Percentiles rank a stretch among this genome's conserved stretches.
Conservation (phyloP, 768 basidiomycete genomes). For the Ramaria sp. region DNA sequence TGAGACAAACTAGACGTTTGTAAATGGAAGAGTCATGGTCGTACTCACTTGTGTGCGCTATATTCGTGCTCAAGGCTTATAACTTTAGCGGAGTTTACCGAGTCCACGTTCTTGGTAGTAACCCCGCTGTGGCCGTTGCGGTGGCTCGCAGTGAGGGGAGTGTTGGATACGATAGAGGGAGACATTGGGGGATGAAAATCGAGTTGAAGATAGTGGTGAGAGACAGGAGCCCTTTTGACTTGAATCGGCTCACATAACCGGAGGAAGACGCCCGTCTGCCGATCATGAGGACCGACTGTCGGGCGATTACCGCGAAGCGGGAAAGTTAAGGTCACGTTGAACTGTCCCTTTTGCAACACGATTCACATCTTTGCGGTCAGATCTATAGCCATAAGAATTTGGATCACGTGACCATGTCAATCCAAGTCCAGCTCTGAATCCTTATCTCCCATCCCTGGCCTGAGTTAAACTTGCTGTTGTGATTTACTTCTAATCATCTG, state of each 20-base stretch:
- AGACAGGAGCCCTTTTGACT: background rate
- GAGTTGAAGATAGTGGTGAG: constrained; percentile 1
- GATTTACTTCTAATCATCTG: too few relatives aligned
- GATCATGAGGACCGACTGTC: background rate
- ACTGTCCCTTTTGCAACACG: background rate
- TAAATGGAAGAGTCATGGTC: background rate
- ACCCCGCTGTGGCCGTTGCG: background rate
- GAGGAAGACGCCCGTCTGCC: background rate
- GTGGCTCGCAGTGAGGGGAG: background rate
- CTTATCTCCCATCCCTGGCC: too few relatives aligned
- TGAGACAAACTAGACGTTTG: background rate
- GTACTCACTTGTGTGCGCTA: constrained; percentile 81
- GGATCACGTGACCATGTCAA: too few relatives aligned
- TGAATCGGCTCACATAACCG: background rate
- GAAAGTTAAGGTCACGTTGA: background rate
- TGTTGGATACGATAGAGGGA: background rate
- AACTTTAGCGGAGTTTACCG: constrained; percentile 50
- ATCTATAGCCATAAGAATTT: too few relatives aligned
- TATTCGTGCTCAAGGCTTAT: constrained; percentile 74
- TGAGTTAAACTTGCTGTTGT: too few relatives aligned
- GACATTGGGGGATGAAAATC: constrained; percentile 1
- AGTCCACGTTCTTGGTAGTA: background rate
- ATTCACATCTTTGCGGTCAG: background rate
- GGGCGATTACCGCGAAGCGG: background rate
- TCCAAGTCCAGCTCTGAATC: too few relatives aligned